phyloP scores from a whole-genome alignment of 129 eudicot species.

The Flaveria ramosissima region DNA sequence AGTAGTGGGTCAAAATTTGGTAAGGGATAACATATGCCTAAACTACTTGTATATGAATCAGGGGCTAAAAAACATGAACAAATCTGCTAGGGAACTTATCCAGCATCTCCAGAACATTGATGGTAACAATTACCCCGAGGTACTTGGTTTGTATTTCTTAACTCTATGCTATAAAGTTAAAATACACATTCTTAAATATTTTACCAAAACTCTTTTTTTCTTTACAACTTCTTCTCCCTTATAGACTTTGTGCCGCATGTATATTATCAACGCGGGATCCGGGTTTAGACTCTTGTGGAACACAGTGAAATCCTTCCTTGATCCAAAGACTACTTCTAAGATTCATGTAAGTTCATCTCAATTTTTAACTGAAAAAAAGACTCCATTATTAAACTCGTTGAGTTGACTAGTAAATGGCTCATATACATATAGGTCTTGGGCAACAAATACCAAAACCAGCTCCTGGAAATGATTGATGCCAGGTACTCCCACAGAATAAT shows the following conservation, averaged over 20 bases:
- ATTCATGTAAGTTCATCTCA: conserved; percentile 64
- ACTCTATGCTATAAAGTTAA: not conserved
- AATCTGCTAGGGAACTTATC: conserved; percentile 85
- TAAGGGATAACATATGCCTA: too few species aligned
- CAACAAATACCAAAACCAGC: conserved; percentile 83
- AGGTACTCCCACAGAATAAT: conserved; percentile 47
- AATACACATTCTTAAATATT: not conserved
- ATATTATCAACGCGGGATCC: conserved; percentile 95
- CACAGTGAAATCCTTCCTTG: conserved; percentile 93
- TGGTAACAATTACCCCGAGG: conserved; percentile 97
- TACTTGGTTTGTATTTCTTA: conserved; percentile 24
- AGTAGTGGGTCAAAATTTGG: not conserved
- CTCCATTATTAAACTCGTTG: not conserved
- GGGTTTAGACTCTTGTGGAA: conserved; percentile 97
- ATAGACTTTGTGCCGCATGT: conserved; percentile 89
- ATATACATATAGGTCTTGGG: conserved; percentile 67
- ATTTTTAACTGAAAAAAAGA: not conserved
- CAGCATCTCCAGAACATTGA: conserved; percentile 85
- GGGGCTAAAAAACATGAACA: conserved; percentile 92
- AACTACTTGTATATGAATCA: conserved; percentile 31
- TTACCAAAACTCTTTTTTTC: not conserved
- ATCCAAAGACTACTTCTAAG: conserved; percentile 94
- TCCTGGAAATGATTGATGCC: conserved; percentile 93
- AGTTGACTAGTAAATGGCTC: conserved; percentile 19
- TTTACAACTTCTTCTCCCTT: not conserved